Conservation (phyloP, 2,329 filamentous ascomycete genomes). For the Dryadomyces quercivorus region DNA sequence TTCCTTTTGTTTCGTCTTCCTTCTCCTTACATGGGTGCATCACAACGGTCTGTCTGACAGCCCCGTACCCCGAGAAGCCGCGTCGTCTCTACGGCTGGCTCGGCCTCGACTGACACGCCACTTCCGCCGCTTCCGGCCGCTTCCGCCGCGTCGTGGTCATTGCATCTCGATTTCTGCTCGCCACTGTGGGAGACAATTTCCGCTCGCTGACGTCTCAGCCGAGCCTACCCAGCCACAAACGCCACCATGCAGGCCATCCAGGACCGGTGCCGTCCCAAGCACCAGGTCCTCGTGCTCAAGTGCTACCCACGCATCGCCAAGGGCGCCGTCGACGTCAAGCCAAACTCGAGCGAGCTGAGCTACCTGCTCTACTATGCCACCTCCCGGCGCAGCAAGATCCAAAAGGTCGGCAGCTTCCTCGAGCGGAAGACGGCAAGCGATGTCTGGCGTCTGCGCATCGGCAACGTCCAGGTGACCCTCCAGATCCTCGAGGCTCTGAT, state of each 20-base stretch:
- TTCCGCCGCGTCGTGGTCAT: no score
- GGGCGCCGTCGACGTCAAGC: slow-evolving; percentile 82
- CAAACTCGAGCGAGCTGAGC: slow-evolving; percentile 91
- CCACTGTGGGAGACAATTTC: neutral
- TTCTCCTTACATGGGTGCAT: neutral
- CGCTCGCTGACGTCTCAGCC: no score
- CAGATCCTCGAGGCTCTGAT: slow-evolving; percentile 85
- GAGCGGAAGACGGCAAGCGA: slow-evolving; percentile 90
- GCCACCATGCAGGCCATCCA: slow-evolving; percentile 50
- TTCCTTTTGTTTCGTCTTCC: neutral
- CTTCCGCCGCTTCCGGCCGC: neutral
- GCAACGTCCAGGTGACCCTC: slow-evolving; percentile 88
- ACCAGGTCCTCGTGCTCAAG: slow-evolving; percentile 90
- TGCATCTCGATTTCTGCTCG: no score
- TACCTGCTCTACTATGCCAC: slow-evolving; percentile 96
- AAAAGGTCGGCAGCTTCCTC: slow-evolving; percentile 89
- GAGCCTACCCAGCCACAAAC: neutral
- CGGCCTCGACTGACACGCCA: neutral
- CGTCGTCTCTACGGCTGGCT: neutral
- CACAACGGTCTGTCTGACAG: neutral
- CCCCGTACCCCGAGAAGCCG: neutral
- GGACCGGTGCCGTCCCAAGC: slow-evolving; percentile 74
- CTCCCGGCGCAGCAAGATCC: slow-evolving; percentile 86
- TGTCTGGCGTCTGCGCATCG: slow-evolving; percentile 78
- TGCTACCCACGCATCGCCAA: slow-evolving; percentile 93